phyloP scores from a whole-genome alignment of 129 eudicot species.

The Oenanthe sinensis region DNA sequence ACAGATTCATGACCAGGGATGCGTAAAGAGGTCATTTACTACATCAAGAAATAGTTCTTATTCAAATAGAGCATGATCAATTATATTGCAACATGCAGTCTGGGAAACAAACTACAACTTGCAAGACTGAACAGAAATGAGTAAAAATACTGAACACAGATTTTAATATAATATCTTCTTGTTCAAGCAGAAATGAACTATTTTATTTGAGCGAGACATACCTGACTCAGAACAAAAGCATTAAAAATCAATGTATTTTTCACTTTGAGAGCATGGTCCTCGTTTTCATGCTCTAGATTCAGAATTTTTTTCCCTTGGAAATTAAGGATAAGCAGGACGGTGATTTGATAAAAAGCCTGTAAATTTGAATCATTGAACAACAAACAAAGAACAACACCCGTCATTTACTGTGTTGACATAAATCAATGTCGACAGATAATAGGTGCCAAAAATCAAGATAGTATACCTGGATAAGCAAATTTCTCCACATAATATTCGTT shows the following conservation, averaged over 20 bases:
- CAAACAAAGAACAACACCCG: neutral
- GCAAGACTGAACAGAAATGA: neutral
- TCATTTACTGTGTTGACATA: neutral
- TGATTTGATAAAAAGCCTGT: slow-evolving; percentile 79
- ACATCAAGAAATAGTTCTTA: neutral
- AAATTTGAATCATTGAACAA: slow-evolving; percentile 5
- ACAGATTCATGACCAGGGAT: neutral
- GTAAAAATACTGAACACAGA: neutral
- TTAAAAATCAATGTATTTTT: slow-evolving; percentile 84
- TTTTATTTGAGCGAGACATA: slow-evolving; percentile 9
- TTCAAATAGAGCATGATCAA: neutral
- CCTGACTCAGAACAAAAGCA: slow-evolving; percentile 88
- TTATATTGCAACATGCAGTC: neutral
- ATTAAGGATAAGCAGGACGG: slow-evolving; percentile 66
- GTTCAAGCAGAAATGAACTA: neutral
- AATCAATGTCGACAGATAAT: neutral
- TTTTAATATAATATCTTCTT: neutral
- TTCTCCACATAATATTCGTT: slow-evolving; percentile 96
- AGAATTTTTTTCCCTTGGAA: slow-evolving; percentile 54
- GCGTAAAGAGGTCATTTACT: neutral
- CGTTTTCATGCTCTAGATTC: slow-evolving; percentile 30
- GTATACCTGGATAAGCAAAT: slow-evolving; percentile 65
- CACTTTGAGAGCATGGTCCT: slow-evolving; percentile 52
- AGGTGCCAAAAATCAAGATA: neutral
- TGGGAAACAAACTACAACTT: neutral